phyloP scores from a whole-genome alignment of 2,329 filamentous ascomycete genomes.

The Rugonectria rugulosa region DNA sequence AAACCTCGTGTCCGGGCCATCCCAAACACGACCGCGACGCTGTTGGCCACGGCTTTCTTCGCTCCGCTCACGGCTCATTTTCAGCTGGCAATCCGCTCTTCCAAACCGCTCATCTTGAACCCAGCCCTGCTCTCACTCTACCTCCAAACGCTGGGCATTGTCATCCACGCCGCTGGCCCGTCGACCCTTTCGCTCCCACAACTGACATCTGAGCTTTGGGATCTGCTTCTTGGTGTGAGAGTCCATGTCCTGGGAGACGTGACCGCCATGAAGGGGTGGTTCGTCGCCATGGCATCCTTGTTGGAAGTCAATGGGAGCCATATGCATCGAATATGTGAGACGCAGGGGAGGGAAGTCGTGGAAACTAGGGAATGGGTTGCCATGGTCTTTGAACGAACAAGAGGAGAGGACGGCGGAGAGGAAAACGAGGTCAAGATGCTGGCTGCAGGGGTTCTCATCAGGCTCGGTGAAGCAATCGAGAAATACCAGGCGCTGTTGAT shows the following conservation, averaged over 20 bases:
- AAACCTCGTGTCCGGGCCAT: slow-evolving; percentile 62
- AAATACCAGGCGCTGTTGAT: slow-evolving; percentile 80
- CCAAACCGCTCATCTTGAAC: slow-evolving; percentile 70
- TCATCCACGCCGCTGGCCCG: slow-evolving; percentile 84
- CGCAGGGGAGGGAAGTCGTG: slow-evolving; percentile 77
- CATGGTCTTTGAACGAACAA: slow-evolving; percentile 71
- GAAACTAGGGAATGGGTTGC: slow-evolving; percentile 90
- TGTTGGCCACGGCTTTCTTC: slow-evolving; percentile 83
- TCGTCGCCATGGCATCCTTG: slow-evolving; percentile 81
- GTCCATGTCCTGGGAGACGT: slow-evolving; percentile 67
- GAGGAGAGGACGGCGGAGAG: slow-evolving; percentile 64
- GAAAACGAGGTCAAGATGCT: slow-evolving; percentile 82
- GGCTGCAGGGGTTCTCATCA: slow-evolving; percentile 79
- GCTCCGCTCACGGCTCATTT: slow-evolving; percentile 85
- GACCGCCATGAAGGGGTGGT: slow-evolving; percentile 73
- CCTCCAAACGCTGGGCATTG: slow-evolving; percentile 83
- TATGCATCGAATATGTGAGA: slow-evolving; percentile 74
- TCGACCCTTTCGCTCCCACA: slow-evolving; percentile 77
- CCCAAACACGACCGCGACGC: slow-evolving; percentile 78
- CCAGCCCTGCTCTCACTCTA: slow-evolving; percentile 80
- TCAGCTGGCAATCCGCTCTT: slow-evolving; percentile 65
- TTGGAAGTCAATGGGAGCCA: slow-evolving; percentile 82
- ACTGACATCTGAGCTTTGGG: slow-evolving; percentile 85
- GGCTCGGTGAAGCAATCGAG: slow-evolving; percentile 81
- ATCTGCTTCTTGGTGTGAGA: slow-evolving; percentile 76